Evolutionary conservation across 2,329 filamentous ascomycete species (phyloP), one percentile per base, ranked within the genome.

Genomic region (Fusarium xyrophilum): DNA sequence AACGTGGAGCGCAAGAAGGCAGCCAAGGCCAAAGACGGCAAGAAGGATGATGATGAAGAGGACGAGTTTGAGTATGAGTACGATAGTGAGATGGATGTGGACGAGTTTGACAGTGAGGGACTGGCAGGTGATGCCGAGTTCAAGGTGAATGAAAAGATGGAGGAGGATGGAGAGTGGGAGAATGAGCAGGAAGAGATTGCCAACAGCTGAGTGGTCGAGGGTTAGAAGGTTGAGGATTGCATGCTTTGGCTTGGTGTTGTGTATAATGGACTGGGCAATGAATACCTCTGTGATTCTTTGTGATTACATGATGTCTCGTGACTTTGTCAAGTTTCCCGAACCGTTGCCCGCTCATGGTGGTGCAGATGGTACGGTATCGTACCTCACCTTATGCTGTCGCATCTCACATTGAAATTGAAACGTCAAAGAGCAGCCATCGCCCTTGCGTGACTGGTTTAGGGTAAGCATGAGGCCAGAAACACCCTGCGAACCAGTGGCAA

Each of bases 1-100:
- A 98, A 98, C 73, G 88, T 99, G 4, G 93, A 97, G 80, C 90
- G 86, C 80, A 98, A 97, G 83, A 88, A 90, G 75, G 79, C 77
- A 33, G 79, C 76, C 50, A 83, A 81, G 61, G 80, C 76, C 27
- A 80, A 81, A 25, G 76, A 77, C 30, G 79, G 82, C 68, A 77
- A 75, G 6, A 80, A 82, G 56, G 73, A 73, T 7, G 73, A 75
- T 8, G 73, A 77, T 44, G 78, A 79, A 9, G 77, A 79, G 7
- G 79, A 83, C 30, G 80, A 80, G 36, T 82, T 82, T 35, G 80
- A 81, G 51, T 77, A 83, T 36, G 80, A 81, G 46, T 77, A 83
- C 70, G 82, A 84, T 46, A 79, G 76, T 46, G 78, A 80, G 40
- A 76, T 82, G 79, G 81, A 82, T 32, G 77, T 82, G 36, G 82